These are phyloP conservation scores for Nitzschia sp. DNA, from an alignment of 108 stramenopile genomes.

Conservation along the genomic window DNA sequence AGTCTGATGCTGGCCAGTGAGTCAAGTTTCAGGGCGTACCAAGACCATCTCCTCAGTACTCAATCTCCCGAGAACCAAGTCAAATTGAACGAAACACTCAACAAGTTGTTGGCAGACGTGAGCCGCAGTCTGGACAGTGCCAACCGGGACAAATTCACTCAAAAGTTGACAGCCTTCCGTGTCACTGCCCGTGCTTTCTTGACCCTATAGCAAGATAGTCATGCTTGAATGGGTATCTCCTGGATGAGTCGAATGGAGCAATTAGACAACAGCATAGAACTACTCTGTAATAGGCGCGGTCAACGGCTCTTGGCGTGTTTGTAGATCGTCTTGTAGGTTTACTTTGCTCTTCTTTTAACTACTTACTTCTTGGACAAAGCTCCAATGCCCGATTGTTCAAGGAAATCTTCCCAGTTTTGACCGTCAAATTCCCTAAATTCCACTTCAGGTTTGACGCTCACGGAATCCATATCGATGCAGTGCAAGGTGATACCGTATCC, in stretches of 20 bases:
- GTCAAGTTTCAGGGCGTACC: constrained; percentile 87
- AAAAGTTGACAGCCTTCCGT: constrained; percentile 93
- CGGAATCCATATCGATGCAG: constrained; percentile 30
- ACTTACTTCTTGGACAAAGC: constrained; percentile 14
- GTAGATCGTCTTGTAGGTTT: no score
- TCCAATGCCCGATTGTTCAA: constrained; percentile 18
- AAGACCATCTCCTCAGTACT: constrained; percentile 85
- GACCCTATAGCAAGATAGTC: constrained; percentile 59
- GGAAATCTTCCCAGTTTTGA: constrained; percentile 48
- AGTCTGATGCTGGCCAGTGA: constrained; percentile 94
- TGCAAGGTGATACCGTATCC: constrained; percentile 49
- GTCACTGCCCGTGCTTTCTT: constrained; percentile 90
- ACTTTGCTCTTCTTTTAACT: neutral
- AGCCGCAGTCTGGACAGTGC: constrained; percentile 88
- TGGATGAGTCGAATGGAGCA: no score
- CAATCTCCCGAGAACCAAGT: constrained; percentile 89
- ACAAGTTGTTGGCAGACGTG: constrained; percentile 89
- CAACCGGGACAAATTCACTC: constrained; percentile 95
- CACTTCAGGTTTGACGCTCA: constrained; percentile 18
- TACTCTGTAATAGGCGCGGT: no score
- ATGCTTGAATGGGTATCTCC: no score
- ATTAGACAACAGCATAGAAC: no score
- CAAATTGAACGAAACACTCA: constrained; percentile 87
- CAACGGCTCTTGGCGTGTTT: no score
- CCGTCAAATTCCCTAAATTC: constrained; percentile 52